Evolutionary conservation across 441 rosid genomes (phyloP), one percentile per base, ranked within the genome.

Genomic region (Sinapis alba): DNA sequence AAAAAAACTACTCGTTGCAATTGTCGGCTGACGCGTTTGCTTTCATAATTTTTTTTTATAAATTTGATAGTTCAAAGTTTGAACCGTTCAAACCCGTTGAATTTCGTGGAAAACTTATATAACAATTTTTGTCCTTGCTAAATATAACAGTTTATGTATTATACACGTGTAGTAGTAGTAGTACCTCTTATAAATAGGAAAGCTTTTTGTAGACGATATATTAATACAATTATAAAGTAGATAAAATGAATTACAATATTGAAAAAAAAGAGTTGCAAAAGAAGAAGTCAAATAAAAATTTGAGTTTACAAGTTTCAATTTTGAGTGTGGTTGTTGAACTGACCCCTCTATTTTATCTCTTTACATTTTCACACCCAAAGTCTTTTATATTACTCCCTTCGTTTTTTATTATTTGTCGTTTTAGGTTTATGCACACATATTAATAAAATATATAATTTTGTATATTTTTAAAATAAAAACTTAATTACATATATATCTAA

Each of bases 341-440:
- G 65, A 69, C 50, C 57, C 73, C 79, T 56, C 50, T 43, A 63
- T 76, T 63, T 70, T 54, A 2, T 62, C 0, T 69, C 1, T 53
- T 69, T 10, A 32, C 67, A 76, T 28, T 69, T 69, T 54, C 53
- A 27, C 27, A 53, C 75, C 51, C 13, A 54, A 26, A 23, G 50
- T 45, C 28, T 74, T 30, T 50, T 15, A 16, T 19, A 6, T 56
- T 12, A n/a, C n/a, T n/a, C n/a, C n/a, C n/a, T n/a, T n/a, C n/a
- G n/a, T n/a, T n/a, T n/a, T n/a, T n/a, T n/a, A n/a, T n/a, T n/a
- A n/a, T n/a, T n/a, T n/a, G n/a, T n/a, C n/a, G n/a, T n/a, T n/a
- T n/a, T n/a, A n/a, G n/a, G n/a, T n/a, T n/a, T n/a, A n/a, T n/a
- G n/a, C n/a, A n/a, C n/a, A n/a, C n/a, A n/a, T n/a, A n/a, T n/a